A percentile compares a stretch with the other conserved stretches of the same genome.
Conservation (phyloP, 2,329 filamentous ascomycete species). For the Alternaria burnsii region DNA sequence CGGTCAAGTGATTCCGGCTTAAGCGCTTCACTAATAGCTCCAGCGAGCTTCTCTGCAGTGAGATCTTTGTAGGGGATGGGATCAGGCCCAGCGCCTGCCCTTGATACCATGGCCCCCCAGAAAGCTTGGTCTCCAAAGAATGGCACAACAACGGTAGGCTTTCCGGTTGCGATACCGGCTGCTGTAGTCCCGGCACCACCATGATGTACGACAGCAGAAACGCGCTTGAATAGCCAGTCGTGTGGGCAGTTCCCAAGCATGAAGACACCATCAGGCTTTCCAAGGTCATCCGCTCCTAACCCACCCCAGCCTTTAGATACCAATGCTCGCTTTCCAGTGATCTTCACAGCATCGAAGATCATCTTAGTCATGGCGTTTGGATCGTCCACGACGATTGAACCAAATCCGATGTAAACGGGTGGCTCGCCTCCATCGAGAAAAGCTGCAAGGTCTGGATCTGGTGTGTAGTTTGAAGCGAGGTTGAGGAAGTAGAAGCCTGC, state of each 20-base stretch:
- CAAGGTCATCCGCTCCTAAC: constrained; percentile 71
- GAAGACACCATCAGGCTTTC: constrained; percentile 76
- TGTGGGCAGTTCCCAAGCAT: constrained; percentile 88
- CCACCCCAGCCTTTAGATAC: constrained; percentile 92
- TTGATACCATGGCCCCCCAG: constrained; percentile 54
- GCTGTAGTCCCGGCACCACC: constrained; percentile 89
- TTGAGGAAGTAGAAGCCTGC: constrained; percentile 54
- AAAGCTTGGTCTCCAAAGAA: constrained; percentile 67
- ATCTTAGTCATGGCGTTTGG: constrained; percentile 53
- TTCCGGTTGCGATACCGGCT: constrained; percentile 81
- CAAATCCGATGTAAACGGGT: constrained; percentile 55
- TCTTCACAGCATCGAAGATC: constrained; percentile 55
- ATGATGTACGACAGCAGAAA: constrained; percentile 85
- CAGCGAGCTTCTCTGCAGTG: constrained; percentile 50
- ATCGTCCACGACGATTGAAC: constrained; percentile 54
- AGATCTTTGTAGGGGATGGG: constrained; percentile 52
- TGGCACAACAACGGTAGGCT: constrained; percentile 82
- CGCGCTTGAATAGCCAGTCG: constrained; percentile 86
- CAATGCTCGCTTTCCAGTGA: constrained; percentile 76
- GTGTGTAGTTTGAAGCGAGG: constrained; percentile 51
- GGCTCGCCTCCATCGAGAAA: constrained; percentile 52
- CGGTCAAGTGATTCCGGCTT: constrained; percentile 48
- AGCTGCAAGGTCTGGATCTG: constrained; percentile 49
- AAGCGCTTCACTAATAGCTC: constrained; percentile 49
- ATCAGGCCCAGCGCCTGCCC: constrained; percentile 52